A percentile compares a stretch with the other conserved stretches of the same genome.
phyloP scores from a whole-genome alignment of 2,329 filamentous ascomycete genomes.

The Phyllachora maydis region DNA sequence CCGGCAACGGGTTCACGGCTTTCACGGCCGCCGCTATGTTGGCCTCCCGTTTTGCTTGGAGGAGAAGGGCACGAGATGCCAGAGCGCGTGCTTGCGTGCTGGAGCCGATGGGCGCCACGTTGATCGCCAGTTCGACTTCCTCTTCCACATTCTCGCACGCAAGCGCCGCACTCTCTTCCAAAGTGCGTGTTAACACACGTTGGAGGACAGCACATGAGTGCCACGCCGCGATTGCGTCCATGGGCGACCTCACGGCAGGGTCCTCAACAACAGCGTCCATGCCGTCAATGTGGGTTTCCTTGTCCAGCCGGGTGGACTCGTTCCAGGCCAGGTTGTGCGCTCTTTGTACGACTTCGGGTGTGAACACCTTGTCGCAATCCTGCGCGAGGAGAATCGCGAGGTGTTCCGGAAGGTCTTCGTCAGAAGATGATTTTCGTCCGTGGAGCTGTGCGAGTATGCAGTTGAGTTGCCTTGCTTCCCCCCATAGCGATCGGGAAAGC shows the following conservation, averaged over 20 bases:
- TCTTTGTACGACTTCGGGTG: constrained; percentile 57
- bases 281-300: constrained; percentile 41
- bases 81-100: constrained; percentile 42
- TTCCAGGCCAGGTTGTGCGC: constrained; percentile 87
- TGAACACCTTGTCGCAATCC: constrained; percentile 66
- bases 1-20: constrained; percentile 21
- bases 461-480: constrained; percentile 50
- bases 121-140: constrained; percentile 47
- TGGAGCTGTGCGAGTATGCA: constrained; percentile 22
- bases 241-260: constrained; percentile 60
- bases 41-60: constrained; percentile 28
- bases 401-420: constrained; percentile 56
- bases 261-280: constrained; percentile 77
- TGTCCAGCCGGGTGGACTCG: constrained; percentile 47
- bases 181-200: constrained; percentile 42
- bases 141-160: constrained; percentile 18
- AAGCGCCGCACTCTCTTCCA: too few species aligned
- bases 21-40: constrained; percentile 35
- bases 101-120: constrained; percentile 59
- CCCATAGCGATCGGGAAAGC: constrained; percentile 61
- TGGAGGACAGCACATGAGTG: constrained; percentile 61
- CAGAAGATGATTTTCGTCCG: constrained; percentile 15
- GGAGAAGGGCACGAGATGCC: constrained; percentile 34
- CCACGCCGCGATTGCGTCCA: constrained; percentile 85
- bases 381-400: constrained; percentile 55